These are phyloP conservation scores for Malus orientalis DNA, from an alignment of 306 rosid species.

Conservation along the genomic window DNA sequence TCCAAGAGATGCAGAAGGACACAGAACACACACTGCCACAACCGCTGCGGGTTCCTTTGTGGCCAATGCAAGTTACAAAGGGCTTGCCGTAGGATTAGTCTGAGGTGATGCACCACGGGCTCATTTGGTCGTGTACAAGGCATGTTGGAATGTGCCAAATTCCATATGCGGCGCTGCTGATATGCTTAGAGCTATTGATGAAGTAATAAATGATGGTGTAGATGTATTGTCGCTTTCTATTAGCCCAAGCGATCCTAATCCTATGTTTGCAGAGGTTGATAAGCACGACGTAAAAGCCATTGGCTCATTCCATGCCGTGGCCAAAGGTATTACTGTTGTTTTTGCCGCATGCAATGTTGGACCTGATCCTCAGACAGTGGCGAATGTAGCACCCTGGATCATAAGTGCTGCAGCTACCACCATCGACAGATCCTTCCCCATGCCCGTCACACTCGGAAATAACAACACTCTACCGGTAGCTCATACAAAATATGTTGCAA, in stretches of 20 bases:
- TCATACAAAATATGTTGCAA: neutral
- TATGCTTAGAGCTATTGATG: slow-evolving; percentile 41
- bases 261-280: slow-evolving; percentile 31
- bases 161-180: slow-evolving; percentile 22
- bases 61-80: too few species aligned
- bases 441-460: slow-evolving; percentile 34
- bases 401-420: slow-evolving; percentile 40
- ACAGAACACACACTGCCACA: too few species aligned
- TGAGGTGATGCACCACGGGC: too few species aligned
- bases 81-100: too few species aligned
- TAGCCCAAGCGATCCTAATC: slow-evolving; percentile 8
- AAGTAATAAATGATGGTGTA: slow-evolving; percentile 45
- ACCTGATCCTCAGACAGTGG: slow-evolving; percentile 29
- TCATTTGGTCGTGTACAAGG: too few species aligned
- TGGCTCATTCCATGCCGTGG: slow-evolving; percentile 46
- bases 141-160: too few species aligned
- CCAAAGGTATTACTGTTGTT: slow-evolving; percentile 36
- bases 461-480: slow-evolving; percentile 36
- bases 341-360: slow-evolving; percentile 37
- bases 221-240: slow-evolving; percentile 41
- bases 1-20: too few species aligned
- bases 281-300: slow-evolving; percentile 16
- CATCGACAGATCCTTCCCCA: slow-evolving; percentile 41
- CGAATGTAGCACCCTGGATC: slow-evolving; percentile 41
- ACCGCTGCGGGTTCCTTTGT: too few species aligned